These are phyloP conservation scores for Trichoderma lentiforme DNA, from an alignment of 2,329 filamentous ascomycete genomes.

Conservation along the genomic window DNA sequence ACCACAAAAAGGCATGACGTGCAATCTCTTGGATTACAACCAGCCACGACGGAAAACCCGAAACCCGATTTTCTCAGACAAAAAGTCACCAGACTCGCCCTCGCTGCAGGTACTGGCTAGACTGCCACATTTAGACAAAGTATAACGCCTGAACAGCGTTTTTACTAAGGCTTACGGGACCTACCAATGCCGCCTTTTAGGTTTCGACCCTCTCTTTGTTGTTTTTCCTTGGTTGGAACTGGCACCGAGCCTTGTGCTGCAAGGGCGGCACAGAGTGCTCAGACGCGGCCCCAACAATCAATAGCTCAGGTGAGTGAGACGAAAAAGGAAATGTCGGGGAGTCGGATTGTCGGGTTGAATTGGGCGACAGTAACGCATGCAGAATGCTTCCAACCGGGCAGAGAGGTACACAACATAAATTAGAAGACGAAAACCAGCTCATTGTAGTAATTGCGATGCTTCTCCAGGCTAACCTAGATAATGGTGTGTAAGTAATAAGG, in stretches of 20 bases:
- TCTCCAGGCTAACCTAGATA: not conserved
- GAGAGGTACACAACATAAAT: too few relatives aligned
- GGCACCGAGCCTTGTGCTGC: not conserved
- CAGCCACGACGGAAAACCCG: not conserved
- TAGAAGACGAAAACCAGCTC: not conserved
- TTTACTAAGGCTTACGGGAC: not conserved
- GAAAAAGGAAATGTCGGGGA: not conserved
- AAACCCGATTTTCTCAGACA: not conserved
- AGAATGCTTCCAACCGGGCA: not conserved
- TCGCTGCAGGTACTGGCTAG: not conserved
- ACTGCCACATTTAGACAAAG: not conserved
- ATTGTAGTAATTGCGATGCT: not conserved
- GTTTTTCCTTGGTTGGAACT: not conserved
- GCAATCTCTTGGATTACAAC: not conserved
- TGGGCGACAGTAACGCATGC: not conserved
- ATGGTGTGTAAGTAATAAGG: not conserved
- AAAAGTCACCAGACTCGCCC: not conserved
- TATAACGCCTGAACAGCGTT: not conserved
- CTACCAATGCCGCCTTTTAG: not conserved
- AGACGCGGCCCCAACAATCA: not conserved
- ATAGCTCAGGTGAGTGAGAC: slow-evolving; percentile 11
- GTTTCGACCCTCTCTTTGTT: not conserved
- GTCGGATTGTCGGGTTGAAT: not conserved
- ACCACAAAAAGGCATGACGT: not conserved
- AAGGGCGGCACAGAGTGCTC: not conserved